phyloP scores from a whole-genome alignment of 2,329 filamentous ascomycete genomes.

The Magnaporthiopsis incrustans region DNA sequence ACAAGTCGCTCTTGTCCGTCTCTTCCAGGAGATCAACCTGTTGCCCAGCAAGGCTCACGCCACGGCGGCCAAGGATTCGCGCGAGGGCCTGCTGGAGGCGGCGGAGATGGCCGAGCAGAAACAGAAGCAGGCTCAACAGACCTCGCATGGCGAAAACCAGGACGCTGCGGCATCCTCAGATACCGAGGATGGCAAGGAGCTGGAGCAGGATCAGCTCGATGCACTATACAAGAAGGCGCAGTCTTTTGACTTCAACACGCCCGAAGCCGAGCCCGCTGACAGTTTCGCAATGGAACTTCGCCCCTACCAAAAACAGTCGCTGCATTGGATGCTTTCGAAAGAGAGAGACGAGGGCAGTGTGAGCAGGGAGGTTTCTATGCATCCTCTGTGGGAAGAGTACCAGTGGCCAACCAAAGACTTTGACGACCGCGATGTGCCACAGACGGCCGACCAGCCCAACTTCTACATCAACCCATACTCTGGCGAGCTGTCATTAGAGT shows the following conservation, averaged over 20 bases:
- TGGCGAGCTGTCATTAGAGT: conserved; percentile 83
- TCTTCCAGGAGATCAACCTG: conserved; percentile 84
- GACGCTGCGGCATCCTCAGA: conserved; percentile 56
- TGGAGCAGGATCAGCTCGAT: conserved; percentile 94
- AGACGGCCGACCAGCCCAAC: conserved; percentile 54
- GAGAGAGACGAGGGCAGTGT: conserved; percentile 70
- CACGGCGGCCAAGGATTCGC: conserved; percentile 66
- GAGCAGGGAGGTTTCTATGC: conserved; percentile 71
- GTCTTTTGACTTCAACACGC: conserved; percentile 90
- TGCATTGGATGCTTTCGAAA: conserved; percentile 95
- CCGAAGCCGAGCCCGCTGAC: conserved; percentile 72
- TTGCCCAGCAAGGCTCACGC: conserved; percentile 68
- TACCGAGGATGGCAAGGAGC: conserved; percentile 76
- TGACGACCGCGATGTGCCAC: conserved; percentile 67
- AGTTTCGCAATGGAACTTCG: conserved; percentile 78
- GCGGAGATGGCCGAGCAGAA: conserved; percentile 81
- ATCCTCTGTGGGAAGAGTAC: conserved; percentile 97
- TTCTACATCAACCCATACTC: conserved; percentile 99
- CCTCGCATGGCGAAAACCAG: conserved; percentile 16
- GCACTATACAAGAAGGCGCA: conserved; percentile 92
- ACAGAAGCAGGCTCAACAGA: conserved; percentile 37
- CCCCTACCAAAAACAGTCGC: conserved; percentile 89
- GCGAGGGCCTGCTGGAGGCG: conserved; percentile 78
- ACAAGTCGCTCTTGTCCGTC: conserved; percentile 78
- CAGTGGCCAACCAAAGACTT: conserved; percentile 80